Conservation (phyloP, 352 stramenopile species). For the Pythium pyrilobum region DNA sequence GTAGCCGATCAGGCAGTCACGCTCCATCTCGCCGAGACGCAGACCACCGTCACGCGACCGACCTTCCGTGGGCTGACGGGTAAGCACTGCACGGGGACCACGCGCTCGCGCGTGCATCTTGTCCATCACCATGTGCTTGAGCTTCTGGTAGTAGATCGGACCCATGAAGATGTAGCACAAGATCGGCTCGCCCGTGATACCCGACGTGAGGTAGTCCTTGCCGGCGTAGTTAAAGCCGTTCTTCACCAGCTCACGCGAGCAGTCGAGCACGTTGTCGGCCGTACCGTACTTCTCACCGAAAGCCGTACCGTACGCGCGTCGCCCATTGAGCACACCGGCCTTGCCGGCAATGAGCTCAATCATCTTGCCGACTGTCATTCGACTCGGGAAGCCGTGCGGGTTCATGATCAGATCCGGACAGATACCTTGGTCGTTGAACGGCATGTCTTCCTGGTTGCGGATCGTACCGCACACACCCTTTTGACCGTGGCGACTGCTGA, state of each 20-base stretch:
- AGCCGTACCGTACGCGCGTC: constrained; percentile 97
- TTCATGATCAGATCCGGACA: constrained; percentile 99
- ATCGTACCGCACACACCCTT: constrained; percentile 99
- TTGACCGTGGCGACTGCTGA: constrained; percentile 98
- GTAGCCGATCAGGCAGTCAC: constrained; percentile 99
- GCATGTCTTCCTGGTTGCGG: constrained; percentile 96
- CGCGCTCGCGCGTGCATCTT: constrained; percentile 99
- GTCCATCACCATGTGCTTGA: constrained; percentile 99
- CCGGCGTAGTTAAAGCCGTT: constrained; percentile 99
- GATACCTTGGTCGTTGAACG: constrained; percentile 98
- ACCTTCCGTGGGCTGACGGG: constrained; percentile 98
- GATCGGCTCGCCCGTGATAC: constrained; percentile 95
- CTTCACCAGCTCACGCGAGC: constrained; percentile 91
- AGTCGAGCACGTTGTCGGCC: constrained; percentile 90
- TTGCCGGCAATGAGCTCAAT: constrained; percentile 99
- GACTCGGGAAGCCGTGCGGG: constrained; percentile 99
- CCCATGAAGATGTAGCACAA: constrained; percentile 99
- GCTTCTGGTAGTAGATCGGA: constrained; percentile 99
- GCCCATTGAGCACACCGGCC: constrained; percentile 94
- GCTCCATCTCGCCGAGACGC: constrained; percentile 99
- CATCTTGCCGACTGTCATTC: constrained; percentile 99
- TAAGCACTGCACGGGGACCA: constrained; percentile 94
- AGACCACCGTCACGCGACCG: constrained; percentile 96
- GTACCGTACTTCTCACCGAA: constrained; percentile 98
- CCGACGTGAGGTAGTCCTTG: constrained; percentile 96